Percentiles rank a stretch among this genome's conserved stretches.
These are phyloP conservation scores for Imleria badia DNA, from an alignment of 768 basidiomycete species.

Conservation along the genomic window DNA sequence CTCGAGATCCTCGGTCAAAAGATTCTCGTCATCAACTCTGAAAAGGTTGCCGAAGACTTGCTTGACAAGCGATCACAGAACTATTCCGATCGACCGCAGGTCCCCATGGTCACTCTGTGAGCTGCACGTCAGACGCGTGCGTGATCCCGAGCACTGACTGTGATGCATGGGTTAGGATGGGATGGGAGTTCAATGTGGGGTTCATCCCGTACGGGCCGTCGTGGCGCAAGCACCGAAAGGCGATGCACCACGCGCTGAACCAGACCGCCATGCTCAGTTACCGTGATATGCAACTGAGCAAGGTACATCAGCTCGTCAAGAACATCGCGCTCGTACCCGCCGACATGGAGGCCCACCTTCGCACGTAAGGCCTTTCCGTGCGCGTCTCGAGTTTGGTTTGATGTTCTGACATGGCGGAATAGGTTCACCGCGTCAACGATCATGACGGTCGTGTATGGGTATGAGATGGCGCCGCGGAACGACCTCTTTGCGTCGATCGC, in stretches of 20 bases:
- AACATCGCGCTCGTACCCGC: slow-evolving; percentile 30
- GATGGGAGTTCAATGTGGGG: slow-evolving; percentile 40
- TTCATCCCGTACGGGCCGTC: slow-evolving; percentile 35
- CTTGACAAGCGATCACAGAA: slow-evolving; percentile 29
- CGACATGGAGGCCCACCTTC: slow-evolving; percentile 25
- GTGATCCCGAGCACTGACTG: neutral
- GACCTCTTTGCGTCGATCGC: slow-evolving; percentile 33
- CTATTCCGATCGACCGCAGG: slow-evolving; percentile 29
- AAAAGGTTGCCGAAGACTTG: slow-evolving; percentile 25
- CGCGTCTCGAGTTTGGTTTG: neutral
- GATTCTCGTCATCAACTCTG: slow-evolving; percentile 25
- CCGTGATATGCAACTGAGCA: slow-evolving; percentile 31
- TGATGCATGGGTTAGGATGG: slow-evolving; percentile 25
- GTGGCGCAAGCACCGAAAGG: slow-evolving; percentile 40
- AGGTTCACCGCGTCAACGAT: slow-evolving; percentile 34
- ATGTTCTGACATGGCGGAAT: neutral
- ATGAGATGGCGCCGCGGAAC: slow-evolving; percentile 31
- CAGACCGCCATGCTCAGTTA: slow-evolving; percentile 32
- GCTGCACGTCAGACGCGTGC: neutral
- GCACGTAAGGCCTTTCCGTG: slow-evolving; percentile 9
- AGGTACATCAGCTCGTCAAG: slow-evolving; percentile 31
- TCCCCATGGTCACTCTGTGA: slow-evolving; percentile 24
- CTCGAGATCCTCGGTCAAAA: slow-evolving; percentile 27
- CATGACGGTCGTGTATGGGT: slow-evolving; percentile 35
- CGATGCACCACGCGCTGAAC: slow-evolving; percentile 38